Conservation (phyloP, 1,139 yeast genomes). For the Sporopachydermia cereana region DNA sequence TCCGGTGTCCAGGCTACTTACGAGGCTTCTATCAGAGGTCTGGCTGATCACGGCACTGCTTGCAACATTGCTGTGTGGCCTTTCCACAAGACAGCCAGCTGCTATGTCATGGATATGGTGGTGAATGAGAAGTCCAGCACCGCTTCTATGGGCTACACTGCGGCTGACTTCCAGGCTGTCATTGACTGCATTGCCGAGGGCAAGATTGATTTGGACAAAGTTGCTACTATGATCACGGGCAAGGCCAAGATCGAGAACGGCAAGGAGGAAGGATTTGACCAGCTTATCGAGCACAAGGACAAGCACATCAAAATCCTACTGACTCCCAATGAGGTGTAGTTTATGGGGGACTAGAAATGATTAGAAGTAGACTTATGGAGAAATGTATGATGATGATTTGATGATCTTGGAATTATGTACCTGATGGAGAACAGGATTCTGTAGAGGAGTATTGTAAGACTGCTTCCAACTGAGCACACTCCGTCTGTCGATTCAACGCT, state of each 20-base stretch:
- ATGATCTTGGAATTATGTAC: too few species aligned
- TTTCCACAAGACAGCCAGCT: conserved; percentile 27
- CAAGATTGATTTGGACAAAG: conserved; percentile 27
- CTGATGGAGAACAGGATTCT: too few species aligned
- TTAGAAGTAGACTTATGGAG: too few species aligned
- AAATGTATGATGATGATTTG: too few species aligned
- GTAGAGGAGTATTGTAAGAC: too few species aligned
- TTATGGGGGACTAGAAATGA: too few species aligned
- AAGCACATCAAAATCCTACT: conserved; percentile 35
- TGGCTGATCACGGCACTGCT: conserved; percentile 49
- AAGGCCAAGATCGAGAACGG: conserved; percentile 31
- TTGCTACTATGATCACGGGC: conserved; percentile 32
- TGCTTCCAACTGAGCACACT: too few species aligned
- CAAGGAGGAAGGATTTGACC: conserved; percentile 33
- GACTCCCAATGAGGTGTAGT: conserved; percentile 26
- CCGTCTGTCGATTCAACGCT: too few species aligned
- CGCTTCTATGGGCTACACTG: conserved; percentile 39
- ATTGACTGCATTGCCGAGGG: conserved; percentile 34
- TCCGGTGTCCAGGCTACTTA: conserved; percentile 49
- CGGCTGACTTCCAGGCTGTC: conserved; percentile 36
- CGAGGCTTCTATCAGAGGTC: conserved; percentile 36
- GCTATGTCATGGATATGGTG: conserved; percentile 36
- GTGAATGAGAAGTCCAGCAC: conserved; percentile 32
- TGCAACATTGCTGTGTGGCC: conserved; percentile 51
- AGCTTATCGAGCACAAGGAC: conserved; percentile 32